Percentiles rank a stretch among this genome's conserved stretches.
Conservation (phyloP, 2,329 filamentous ascomycete genomes). For the Aspergillus hiratsukae region DNA sequence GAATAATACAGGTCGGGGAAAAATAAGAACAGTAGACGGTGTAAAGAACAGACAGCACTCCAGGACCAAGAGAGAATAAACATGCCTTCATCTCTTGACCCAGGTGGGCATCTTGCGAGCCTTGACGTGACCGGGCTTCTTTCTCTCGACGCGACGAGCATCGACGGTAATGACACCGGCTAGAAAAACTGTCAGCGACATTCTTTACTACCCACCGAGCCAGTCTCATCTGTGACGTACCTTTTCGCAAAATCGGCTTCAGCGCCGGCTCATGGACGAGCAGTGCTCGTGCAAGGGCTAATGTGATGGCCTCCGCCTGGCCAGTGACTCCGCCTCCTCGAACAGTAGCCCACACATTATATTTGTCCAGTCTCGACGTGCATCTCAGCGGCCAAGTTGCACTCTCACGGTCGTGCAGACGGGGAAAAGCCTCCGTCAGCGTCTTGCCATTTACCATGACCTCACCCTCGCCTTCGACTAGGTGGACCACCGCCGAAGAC, state of each 20-base stretch:
- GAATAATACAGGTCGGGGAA: constrained; percentile 17
- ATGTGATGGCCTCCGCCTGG: constrained; percentile 88
- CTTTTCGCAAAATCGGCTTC: constrained; percentile 81
- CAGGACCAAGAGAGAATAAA: constrained; percentile 22
- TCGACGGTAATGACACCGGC: constrained; percentile 92
- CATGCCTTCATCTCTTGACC: constrained; percentile 69
- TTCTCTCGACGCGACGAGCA: constrained; percentile 88
- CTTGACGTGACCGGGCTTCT: constrained; percentile 95
- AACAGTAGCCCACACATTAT: constrained; percentile 88
- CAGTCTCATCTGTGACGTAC: constrained; percentile 52
- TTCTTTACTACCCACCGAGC: neutral
- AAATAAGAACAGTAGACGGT: constrained; percentile 9
- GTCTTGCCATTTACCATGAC: constrained; percentile 84
- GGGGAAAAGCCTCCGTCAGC: constrained; percentile 75
- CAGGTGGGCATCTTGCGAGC: constrained; percentile 96
- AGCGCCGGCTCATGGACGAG: constrained; percentile 86
- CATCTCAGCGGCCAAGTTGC: constrained; percentile 85
- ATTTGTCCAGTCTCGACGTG: constrained; percentile 83
- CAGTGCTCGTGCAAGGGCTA: constrained; percentile 84
- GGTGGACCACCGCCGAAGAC: constrained; percentile 75
- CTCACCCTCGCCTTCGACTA: constrained; percentile 91
- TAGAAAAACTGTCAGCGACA: constrained; percentile 42
- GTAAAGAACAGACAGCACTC: constrained; percentile 21
- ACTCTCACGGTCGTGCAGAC: constrained; percentile 90
- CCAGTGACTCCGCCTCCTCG: constrained; percentile 87